Evolutionary conservation across 2,329 filamentous ascomycete genomes (phyloP).

Genomic region (Fusarium subglutinans): DNA sequence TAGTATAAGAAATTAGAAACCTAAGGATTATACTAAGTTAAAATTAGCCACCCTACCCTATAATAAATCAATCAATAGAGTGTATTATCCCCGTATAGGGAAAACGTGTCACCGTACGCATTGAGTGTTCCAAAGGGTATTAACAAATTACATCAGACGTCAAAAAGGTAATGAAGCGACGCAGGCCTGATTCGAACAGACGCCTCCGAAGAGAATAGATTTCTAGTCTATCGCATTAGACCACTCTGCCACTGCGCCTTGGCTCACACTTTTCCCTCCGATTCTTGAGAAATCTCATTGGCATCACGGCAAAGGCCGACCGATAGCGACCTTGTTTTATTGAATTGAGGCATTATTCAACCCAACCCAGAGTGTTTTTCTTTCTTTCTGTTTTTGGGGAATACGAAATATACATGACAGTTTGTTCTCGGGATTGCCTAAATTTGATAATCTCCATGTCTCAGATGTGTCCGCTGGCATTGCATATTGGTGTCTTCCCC

Average conservation of each 20-base stretch:
- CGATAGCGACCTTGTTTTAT: neutral
- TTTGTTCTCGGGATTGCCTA: neutral
- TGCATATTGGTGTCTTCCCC: neutral
- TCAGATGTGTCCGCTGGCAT: neutral
- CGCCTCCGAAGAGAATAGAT: constrained; percentile 27
- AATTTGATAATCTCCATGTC: neutral
- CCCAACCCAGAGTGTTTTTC: neutral
- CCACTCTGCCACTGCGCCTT: constrained; percentile 28
- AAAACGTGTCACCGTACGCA: neutral
- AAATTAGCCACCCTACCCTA: neutral
- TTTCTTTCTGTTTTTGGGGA: neutral
- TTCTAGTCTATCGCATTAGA: constrained; percentile 31
- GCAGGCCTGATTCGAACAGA: constrained; percentile 29
- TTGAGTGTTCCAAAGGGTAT: no score
- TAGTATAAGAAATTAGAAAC: neutral
- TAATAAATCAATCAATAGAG: neutral
- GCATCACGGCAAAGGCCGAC: neutral
- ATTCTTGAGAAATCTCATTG: neutral
- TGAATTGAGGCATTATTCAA: neutral
- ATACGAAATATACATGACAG: neutral
- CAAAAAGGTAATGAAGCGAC: constrained; percentile 36
- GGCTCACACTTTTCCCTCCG: neutral
- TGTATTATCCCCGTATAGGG: no score
- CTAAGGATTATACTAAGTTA: rapidly evolving
- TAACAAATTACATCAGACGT: no score